phyloP scores from a whole-genome alignment of 177 flowering plant species.

The Tripterygium wilfordii region DNA sequence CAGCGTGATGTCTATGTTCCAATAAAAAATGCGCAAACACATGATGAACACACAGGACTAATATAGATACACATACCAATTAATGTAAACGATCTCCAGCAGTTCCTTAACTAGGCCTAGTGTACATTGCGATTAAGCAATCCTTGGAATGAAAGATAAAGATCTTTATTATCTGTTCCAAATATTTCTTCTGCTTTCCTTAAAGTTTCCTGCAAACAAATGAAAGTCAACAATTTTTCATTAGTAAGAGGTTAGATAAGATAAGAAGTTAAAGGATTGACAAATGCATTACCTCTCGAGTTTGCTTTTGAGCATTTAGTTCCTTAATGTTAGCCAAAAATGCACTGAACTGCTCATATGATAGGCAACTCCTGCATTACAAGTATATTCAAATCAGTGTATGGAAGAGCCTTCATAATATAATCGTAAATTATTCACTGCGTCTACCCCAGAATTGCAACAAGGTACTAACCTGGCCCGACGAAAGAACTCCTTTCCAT shows the following conservation, averaged over 20 bases:
- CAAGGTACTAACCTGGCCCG: conserved; percentile 73
- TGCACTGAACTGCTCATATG: conserved; percentile 94
- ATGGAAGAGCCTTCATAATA: neutral
- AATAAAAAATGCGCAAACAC: too few species aligned
- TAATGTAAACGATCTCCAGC: too few species aligned
- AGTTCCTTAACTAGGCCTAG: too few species aligned
- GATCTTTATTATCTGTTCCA: conserved; percentile 87
- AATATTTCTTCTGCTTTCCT: conserved; percentile 92
- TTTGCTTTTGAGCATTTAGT: conserved; percentile 87
- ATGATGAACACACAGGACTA: too few species aligned
- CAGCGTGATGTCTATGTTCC: too few species aligned
- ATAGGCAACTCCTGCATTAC: conserved; percentile 71
- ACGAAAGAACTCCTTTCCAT: conserved; percentile 98
- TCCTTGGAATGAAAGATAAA: conserved; percentile 79
- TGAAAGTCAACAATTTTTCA: neutral
- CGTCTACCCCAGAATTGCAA: neutral
- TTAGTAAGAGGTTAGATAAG: neutral
- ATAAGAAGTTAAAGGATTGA: neutral
- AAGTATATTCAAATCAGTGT: conserved; percentile 3
- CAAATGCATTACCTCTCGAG: conserved; percentile 84
- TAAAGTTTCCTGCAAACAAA: conserved; percentile 69
- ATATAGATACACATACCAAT: too few species aligned
- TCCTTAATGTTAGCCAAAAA: conserved; percentile 93
- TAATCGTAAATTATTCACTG: neutral
- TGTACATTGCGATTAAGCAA: conserved; percentile 67